Base-by-base conservation (phyloP, 371 early-diverging fungal species). In the Amoeboaphelidium protococcarum region DNA sequence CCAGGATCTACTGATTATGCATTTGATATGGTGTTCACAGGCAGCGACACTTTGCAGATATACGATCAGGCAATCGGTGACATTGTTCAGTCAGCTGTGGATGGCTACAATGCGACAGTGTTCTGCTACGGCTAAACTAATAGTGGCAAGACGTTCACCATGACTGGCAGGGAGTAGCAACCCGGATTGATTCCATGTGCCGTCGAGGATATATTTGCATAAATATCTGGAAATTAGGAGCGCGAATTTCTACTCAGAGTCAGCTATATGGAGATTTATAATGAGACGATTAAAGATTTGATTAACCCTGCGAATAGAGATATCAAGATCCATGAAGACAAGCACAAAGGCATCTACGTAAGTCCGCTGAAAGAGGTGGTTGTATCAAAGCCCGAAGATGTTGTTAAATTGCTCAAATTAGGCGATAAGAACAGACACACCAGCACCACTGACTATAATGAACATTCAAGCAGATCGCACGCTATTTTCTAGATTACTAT, bases 251-350 rank as follows among this genome's bases (percentile, higher is more conserved):
- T 87, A 21, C 52, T 90, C 25, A 74, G 85, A 43, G 90, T 94
- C 13, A 84, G 91, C 1, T 96, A 86, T 57, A 50, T 92, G 44
- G 96, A 97, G 61, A 89, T 97, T 27, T 97, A 95, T 58, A 73
- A 73, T 49, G 97, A 97, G 53, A 70, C 66, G 2, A 73, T 87
- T 45, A 65, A 69, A 19, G 88, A 90, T 60, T 58, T 90, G 16
- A 60, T 82, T 3, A 59, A 74, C 21, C 85, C 88, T 0, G 67
- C 73, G 13, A 73, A 73, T 31, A 66, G 64, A 40, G 80, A 87
- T 45, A 55, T 89, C 16, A 67, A 73, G 51, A 84, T 88, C 41
- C 77, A 75, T 47, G 85, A 84, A 48, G 75, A 80, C 52, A 58
- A 68, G 43, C 67, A 65, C 50, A 74, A 78, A 45, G 90, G 86